Conservation (phyloP, 495 filamentous ascomycete species). For the Letharia lupina region DNA sequence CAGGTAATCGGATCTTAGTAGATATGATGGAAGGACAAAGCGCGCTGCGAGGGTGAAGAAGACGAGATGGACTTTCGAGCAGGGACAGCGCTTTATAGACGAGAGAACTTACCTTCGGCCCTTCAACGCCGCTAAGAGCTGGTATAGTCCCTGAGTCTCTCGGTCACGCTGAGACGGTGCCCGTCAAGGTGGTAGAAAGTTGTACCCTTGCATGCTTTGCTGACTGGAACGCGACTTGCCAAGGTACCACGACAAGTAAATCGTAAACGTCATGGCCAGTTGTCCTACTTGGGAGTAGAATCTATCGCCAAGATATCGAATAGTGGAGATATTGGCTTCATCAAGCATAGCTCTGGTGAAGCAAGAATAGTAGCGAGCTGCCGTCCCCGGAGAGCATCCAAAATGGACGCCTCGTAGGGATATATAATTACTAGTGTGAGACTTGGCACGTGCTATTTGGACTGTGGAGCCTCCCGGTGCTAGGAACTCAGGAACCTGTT, state of each 20-base stretch:
- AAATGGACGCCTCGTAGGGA: background rate
- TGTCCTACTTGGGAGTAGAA: background rate
- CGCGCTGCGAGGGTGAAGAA: background rate
- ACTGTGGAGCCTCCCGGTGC: background rate
- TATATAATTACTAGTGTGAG: background rate
- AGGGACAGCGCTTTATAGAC: background rate
- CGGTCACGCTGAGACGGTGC: background rate
- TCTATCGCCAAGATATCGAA: background rate
- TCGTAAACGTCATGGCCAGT: background rate
- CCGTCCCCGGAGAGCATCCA: background rate
- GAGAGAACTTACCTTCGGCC: background rate
- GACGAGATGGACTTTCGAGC: background rate
- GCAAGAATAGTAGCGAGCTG: background rate
- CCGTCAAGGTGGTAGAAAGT: background rate
- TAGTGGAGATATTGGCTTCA: background rate
- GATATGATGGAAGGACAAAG: background rate
- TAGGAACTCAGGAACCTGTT: background rate
- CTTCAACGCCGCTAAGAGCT: background rate
- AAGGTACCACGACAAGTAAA: background rate
- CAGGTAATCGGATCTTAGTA: background rate
- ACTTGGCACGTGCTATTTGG: background rate
- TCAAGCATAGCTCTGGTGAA: background rate
- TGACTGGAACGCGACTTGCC: background rate
- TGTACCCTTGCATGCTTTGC: background rate
- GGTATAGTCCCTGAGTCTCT: background rate